These are phyloP conservation scores for Aphanomyces stellatus DNA, from an alignment of 352 stramenopile genomes.

Conservation along the genomic window DNA sequence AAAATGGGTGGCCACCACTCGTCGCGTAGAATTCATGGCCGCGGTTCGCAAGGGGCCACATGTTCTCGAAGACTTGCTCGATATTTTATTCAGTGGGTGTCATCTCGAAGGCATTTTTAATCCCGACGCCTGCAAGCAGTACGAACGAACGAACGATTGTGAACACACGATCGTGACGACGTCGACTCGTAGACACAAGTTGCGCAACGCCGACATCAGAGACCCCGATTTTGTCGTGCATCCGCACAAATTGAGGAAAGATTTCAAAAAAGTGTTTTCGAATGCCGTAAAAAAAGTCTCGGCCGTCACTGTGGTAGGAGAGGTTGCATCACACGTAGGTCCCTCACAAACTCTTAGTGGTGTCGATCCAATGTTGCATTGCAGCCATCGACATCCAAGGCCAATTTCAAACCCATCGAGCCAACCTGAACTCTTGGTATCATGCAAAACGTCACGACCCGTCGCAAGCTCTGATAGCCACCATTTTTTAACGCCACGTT, in stretches of 20 bases:
- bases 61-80: constrained; percentile 7
- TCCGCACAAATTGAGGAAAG: neutral
- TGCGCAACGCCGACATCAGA: neutral
- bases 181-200: too few relatives aligned
- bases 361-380: too few relatives aligned
- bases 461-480: too few relatives aligned
- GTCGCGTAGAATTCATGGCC: neutral
- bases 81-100: constrained; percentile 18
- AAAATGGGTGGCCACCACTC: neutral
- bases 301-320: neutral
- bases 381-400: too few relatives aligned
- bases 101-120: constrained; percentile 8
- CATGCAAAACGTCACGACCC: too few relatives aligned
- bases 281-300: neutral
- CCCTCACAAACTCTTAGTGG: too few relatives aligned
- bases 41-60: neutral
- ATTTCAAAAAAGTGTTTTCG: neutral
- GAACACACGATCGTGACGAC: too few relatives aligned
- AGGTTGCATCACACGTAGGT: too few relatives aligned
- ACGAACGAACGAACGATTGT: too few relatives aligned
- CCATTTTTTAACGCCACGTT: too few relatives aligned
- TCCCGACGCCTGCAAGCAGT: neutral
- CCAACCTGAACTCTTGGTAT: too few relatives aligned
- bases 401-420: too few relatives aligned
- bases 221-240: neutral